Evolutionary conservation across 78 protist genomes (phyloP), one percentile per base, ranked within the genome.

Genomic region (Cavenderia fasciculata): DNA sequence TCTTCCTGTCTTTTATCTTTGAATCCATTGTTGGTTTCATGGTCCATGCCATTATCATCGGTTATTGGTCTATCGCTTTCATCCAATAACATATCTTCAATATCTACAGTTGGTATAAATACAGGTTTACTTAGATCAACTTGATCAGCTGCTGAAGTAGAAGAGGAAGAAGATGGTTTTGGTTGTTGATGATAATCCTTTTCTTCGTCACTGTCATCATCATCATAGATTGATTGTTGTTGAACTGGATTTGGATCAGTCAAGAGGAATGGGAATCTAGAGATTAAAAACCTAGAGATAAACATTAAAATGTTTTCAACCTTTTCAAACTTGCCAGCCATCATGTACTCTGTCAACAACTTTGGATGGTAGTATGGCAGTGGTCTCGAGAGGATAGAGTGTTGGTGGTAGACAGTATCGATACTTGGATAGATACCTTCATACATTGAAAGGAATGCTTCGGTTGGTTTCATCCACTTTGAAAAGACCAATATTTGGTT

Each of bases 321-420:
- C 0, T 29, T 65, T 18, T 76, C 85, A 44, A 65, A 75, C 47
- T 86, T 65, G 44, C 93, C 93, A 10, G 93, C 93, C 85, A 86
- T 74, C 82, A 86, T 75, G 36, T 59, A 86, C 46, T 75, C 76
- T 3, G 70, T 65, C 23, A 73, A 40, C 46, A 73, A 41, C 69
- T 86, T 86, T 12, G 93, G 93, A 33, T 86, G 93, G n/a, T 73
- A 86, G 66, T 68, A 56, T 38, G 93, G 75, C 4, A 86, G 33
- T 29, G 93, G 23, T 25, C 87, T 21, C 25, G 33, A 25, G n/a
- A 86, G 56, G 4, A 43, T 34, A 0, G 86, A 73, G 38, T 86
- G 85, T 29, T 59, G 93, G 29, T 74, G 85, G 29, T 75, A 74
- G 12, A 74, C 23, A 33, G 86, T 59, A 14, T 59, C 57, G 0